Evolutionary conservation across 1,284 basidiomycete species (phyloP), one percentile per base, ranked within the genome.

Genomic region (Violaceomyces palustris): DNA sequence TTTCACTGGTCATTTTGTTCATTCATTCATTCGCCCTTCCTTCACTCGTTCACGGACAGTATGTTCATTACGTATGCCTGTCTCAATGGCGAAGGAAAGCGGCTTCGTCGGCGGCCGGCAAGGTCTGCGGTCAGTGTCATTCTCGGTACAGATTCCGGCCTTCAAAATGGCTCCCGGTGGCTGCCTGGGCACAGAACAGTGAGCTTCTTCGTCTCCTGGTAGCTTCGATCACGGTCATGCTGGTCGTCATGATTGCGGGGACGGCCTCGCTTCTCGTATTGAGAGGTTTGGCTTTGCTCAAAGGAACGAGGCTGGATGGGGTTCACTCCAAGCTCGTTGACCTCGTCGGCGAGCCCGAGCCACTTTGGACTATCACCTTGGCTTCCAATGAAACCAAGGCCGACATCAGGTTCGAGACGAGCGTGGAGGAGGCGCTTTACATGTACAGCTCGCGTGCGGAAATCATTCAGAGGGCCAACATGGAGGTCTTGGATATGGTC

Each of bases 61-160:
- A 58, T 35, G 50, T 58, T 28, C 55, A 58, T 29, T 39, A 37
- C 26, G 39, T 37, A 35, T 58, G 55, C 17, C 50, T 58, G 17
- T 51, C 53, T 25, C 46, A 53, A 12, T 58, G 55, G 55, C 35
- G 55, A 8, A 37, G 38, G 35, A 43, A 50, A 19, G 46, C 55
- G 6, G 33, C 35, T 2, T 39, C 50, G 11, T 33, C 40, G 4
- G 50, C 50, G 34, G 50, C 55, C 19, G 50, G 50, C 5, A 31
- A 47, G 6, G 31, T 53, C 10, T 58, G 55, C 27, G 55, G 50
- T 6, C 50, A 53, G 18, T 58, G 55, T 22, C 42, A 45, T 21
- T 43, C 50, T 9, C 46, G 46, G 26, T 58, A 58, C 29, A 42
- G 46, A 24, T 50, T 58, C 31, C 39, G 39, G 21, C 50, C 50